Evolutionary conservation across 306 rosid species (phyloP).

Genomic region (Corylus avellana): DNA sequence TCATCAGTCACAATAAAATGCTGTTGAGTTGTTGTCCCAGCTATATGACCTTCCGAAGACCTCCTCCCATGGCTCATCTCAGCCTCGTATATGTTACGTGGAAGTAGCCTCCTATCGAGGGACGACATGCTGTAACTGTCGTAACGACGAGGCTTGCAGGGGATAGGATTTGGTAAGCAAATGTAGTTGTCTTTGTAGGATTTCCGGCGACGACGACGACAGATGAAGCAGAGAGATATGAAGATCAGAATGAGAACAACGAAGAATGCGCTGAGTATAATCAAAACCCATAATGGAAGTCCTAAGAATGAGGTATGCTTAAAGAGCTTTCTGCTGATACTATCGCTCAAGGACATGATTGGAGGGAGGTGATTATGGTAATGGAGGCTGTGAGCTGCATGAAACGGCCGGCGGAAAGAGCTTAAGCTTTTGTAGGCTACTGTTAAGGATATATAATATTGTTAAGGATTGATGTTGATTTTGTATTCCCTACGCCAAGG

Average conservation of each 20-base stretch:
- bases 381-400: not conserved
- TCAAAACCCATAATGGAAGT: slow-evolving; percentile 46
- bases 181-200: slow-evolving; percentile 24
- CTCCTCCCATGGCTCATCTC: slow-evolving; percentile 25
- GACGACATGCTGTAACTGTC: slow-evolving; percentile 28
- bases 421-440: not conserved
- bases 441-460: no score
- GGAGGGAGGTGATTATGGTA: not conserved
- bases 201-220: slow-evolving; percentile 19
- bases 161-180: slow-evolving; percentile 27
- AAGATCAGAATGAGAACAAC: slow-evolving; percentile 21
- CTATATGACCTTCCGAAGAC: not conserved
- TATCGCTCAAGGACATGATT: slow-evolving; percentile 9
- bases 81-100: slow-evolving; percentile 30
- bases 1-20: slow-evolving; percentile 20
- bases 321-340: slow-evolving; percentile 23
- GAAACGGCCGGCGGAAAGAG: not conserved
- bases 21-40: slow-evolving; percentile 12
- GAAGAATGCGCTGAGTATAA: slow-evolving; percentile 17
- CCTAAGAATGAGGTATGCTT: slow-evolving; percentile 39
- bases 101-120: slow-evolving; percentile 41
- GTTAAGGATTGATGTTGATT: no score
- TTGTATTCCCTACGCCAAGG: no score
- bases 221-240: slow-evolving; percentile 17
- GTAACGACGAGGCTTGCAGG: slow-evolving; percentile 11